Conservation (phyloP, 2,329 filamentous ascomycete genomes). For the Aureobasidium sp. region DNA sequence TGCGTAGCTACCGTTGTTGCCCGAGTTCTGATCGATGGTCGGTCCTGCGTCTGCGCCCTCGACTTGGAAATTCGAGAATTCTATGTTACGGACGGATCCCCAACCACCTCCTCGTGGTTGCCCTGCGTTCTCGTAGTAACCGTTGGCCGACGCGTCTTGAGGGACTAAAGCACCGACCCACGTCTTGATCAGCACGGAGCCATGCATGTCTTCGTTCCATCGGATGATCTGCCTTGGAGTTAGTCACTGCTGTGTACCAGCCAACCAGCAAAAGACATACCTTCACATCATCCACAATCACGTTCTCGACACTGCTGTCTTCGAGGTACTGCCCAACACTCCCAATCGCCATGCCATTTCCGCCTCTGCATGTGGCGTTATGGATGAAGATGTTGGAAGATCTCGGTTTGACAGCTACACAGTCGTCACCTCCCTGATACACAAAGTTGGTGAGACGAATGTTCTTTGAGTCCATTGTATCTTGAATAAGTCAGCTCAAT, state of each 20-base stretch:
- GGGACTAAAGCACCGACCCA: slow-evolving; percentile 46
- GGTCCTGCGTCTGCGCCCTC: slow-evolving; percentile 40
- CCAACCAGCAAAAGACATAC: not conserved
- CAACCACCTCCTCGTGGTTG: slow-evolving; percentile 47
- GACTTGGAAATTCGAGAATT: slow-evolving; percentile 47
- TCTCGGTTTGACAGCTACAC: slow-evolving; percentile 56
- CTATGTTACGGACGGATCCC: slow-evolving; percentile 46
- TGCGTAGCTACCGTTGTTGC: slow-evolving; percentile 42
- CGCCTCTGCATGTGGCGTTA: slow-evolving; percentile 49
- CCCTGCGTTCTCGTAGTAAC: slow-evolving; percentile 43
- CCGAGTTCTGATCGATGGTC: slow-evolving; percentile 42
- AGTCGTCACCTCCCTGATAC: slow-evolving; percentile 52
- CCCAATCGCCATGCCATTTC: slow-evolving; percentile 48
- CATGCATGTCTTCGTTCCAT: slow-evolving; percentile 43
- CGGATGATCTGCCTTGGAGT: slow-evolving; percentile 30
- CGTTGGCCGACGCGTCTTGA: slow-evolving; percentile 27
- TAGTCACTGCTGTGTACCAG: not conserved
- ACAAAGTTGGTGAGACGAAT: slow-evolving; percentile 44
- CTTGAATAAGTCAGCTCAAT: slow-evolving; percentile 18
- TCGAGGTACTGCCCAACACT: slow-evolving; percentile 51
- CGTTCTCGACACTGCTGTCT: slow-evolving; percentile 46
- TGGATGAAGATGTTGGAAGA: slow-evolving; percentile 51
- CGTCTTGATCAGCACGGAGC: slow-evolving; percentile 50
- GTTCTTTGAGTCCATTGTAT: slow-evolving; percentile 50
- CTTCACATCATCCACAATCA: slow-evolving; percentile 42